Evolutionary conservation across 345 rosid genomes (phyloP), one percentile per base, ranked within the genome.

Genomic region (Citrus cavaleriei): DNA sequence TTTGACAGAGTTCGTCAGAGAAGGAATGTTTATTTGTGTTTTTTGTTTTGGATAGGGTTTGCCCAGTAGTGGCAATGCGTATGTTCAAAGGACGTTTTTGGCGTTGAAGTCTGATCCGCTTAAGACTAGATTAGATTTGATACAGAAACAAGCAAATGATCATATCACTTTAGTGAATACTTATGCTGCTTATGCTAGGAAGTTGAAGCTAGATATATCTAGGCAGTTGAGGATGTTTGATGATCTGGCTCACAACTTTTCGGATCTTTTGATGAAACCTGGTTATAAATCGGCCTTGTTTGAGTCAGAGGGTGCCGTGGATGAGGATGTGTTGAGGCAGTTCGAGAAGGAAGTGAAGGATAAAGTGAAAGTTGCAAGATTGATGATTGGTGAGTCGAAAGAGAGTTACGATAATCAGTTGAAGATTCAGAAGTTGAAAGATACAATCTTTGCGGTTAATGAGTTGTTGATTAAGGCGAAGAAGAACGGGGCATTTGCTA

Each of bases 341-440:
- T 89, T 91, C 58, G 98, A 95, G 92, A 93, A 93, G 85, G 98
- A 95, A 85, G 97, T 95, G 42, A 95, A 95, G 72, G 97, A 95
- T 57, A 89, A 85, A 79, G 96, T 94, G 70, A 95, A 95, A 84
- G 76, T 83, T 1, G 88, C 92, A 0, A 87, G 98, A 58, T 70
- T 83, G 85, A 88, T 93, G 92, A 89, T 95, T 28, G 90, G 78
- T 16, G 98, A 95, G 83, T 32, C 93, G 0, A 95, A 95, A 81
- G 98, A 95, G 87, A 93, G 90, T 70, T 95, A 95, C 10, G 97
- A 95, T 77, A 95, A 91, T 68, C 97, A 95, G 90, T 81, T 95
- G 32, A 95, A 95, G 85, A 93, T 95, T 80, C 98, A 95, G 89
- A 95, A 95, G 89, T 64, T 93, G 80, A 91, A 93, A 75, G 98